Evolutionary conservation across 179 eudicot genomes (phyloP).

Genomic region (Gypsophila paniculata): DNA sequence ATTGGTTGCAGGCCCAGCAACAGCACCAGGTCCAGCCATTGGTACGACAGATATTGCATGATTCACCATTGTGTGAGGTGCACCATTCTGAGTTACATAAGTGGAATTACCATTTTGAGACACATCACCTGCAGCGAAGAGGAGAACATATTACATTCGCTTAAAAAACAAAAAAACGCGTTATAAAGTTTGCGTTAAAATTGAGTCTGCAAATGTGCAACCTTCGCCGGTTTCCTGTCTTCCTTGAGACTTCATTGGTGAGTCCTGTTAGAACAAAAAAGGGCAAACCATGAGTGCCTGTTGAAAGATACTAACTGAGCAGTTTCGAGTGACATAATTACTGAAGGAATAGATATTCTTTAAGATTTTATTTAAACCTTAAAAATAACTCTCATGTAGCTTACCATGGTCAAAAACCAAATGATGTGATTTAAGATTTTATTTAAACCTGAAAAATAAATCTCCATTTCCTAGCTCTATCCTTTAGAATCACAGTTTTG

Average conservation of each 20-base stretch:
- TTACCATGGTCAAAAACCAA: background rate
- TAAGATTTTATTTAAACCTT: background rate
- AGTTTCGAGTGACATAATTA: background rate
- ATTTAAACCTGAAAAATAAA: too few relatives aligned
- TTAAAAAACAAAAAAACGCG: background rate
- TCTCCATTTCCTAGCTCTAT: background rate
- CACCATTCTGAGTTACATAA: slow-evolving; percentile 64
- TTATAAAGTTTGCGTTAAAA: slow-evolving; percentile 15
- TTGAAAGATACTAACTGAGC: background rate
- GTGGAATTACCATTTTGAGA: slow-evolving; percentile 63
- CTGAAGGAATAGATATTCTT: background rate
- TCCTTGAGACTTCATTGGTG: slow-evolving; percentile 53
- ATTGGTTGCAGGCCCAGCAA: slow-evolving; percentile 84
- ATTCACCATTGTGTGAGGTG: slow-evolving; percentile 52
- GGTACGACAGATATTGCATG: slow-evolving; percentile 56
- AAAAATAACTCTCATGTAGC: background rate
- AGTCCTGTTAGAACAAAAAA: slow-evolving; percentile 48
- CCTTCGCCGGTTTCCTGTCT: slow-evolving; percentile 69
- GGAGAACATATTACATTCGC: background rate
- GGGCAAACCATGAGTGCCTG: background rate
- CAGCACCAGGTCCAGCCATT: slow-evolving; percentile 56
- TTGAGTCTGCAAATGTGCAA: slow-evolving; percentile 18
- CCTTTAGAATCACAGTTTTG: background rate
- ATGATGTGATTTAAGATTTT: too few relatives aligned
- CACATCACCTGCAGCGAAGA: slow-evolving; percentile 44